Conservation (phyloP, 805 yeast genomes). For the Wickerhamomyces ciferrii region DNA sequence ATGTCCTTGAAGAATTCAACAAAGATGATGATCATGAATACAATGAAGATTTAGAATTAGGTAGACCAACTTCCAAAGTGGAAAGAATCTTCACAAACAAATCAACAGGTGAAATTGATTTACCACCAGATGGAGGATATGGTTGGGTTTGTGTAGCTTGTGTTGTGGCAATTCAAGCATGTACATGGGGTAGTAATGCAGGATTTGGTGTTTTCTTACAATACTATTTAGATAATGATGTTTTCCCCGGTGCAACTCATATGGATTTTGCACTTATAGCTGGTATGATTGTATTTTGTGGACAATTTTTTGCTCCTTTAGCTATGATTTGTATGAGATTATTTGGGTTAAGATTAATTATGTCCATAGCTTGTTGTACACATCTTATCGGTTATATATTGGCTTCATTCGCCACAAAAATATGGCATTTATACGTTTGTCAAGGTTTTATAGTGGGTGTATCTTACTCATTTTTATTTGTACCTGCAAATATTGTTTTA, state of each 20-base stretch:
- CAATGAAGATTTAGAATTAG: neutral
- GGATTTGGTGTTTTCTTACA: conserved; percentile 57
- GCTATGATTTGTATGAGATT: conserved; percentile 40
- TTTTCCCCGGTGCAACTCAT: conserved; percentile 49
- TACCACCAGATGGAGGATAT: conserved; percentile 61
- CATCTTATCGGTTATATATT: conserved; percentile 52
- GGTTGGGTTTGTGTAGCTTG: conserved; percentile 62
- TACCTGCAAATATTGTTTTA: conserved; percentile 53
- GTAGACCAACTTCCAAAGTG: conserved; percentile 3
- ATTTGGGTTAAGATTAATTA: conserved; percentile 43
- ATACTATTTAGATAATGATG: conserved; percentile 43
- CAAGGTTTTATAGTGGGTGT: conserved; percentile 64
- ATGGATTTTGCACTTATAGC: conserved; percentile 64
- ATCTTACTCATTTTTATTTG: conserved; percentile 43
- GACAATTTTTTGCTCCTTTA: conserved; percentile 59
- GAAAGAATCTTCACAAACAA: conserved; percentile 30
- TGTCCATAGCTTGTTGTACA: conserved; percentile 41
- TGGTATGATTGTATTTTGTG: conserved; percentile 51
- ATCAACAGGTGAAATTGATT: conserved; percentile 27
- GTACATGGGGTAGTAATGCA: conserved; percentile 71
- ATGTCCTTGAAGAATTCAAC: neutral
- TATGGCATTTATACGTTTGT: conserved; percentile 65
- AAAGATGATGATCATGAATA: neutral
- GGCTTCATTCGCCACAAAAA: conserved; percentile 51
- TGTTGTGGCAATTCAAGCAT: conserved; percentile 43